Evolutionary conservation across 352 stramenopile genomes (phyloP).

Genomic region (Phytophthora palmivora): DNA sequence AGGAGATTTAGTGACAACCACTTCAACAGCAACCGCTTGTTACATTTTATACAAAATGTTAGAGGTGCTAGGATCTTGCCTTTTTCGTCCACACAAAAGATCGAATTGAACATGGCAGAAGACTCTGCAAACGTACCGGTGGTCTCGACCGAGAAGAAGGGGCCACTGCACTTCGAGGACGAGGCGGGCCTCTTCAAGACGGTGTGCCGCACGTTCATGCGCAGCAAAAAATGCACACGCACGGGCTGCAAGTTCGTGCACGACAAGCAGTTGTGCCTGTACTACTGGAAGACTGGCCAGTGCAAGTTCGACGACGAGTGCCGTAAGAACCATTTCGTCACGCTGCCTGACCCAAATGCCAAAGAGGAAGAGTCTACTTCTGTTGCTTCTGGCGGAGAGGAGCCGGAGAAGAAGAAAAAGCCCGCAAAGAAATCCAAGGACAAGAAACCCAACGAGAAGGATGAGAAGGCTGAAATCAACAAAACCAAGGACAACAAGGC

Average conservation of each 20-base stretch:
- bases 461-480: slow-evolving; percentile 3
- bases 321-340: slow-evolving; percentile 67
- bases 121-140: slow-evolving; percentile 2
- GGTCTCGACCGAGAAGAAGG: slow-evolving; percentile 21
- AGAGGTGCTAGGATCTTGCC: not conserved
- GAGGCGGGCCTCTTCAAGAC: slow-evolving; percentile 62
- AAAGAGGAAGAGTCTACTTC: slow-evolving; percentile 10
- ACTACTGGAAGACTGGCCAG: slow-evolving; percentile 54
- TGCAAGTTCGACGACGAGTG: slow-evolving; percentile 70
- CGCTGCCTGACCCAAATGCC: slow-evolving; percentile 12
- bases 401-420: slow-evolving; percentile 35
- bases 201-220: slow-evolving; percentile 69
- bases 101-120: slow-evolving; percentile 24
- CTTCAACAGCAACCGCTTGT: too few relatives aligned
- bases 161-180: slow-evolving; percentile 53
- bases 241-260: slow-evolving; percentile 57
- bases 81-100: slow-evolving; percentile 16
- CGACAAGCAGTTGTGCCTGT: slow-evolving; percentile 55
- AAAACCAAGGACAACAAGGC: slow-evolving; percentile 7
- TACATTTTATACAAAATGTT: slow-evolving; percentile 2
- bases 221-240: slow-evolving; percentile 39
- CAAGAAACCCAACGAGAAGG: not conserved
- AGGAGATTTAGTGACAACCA: too few relatives aligned
- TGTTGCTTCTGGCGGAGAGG: slow-evolving; percentile 4
- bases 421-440: slow-evolving; percentile 15